Conservation (phyloP, 2,329 filamentous ascomycete species). For the Nothomitra cinnamomea region DNA sequence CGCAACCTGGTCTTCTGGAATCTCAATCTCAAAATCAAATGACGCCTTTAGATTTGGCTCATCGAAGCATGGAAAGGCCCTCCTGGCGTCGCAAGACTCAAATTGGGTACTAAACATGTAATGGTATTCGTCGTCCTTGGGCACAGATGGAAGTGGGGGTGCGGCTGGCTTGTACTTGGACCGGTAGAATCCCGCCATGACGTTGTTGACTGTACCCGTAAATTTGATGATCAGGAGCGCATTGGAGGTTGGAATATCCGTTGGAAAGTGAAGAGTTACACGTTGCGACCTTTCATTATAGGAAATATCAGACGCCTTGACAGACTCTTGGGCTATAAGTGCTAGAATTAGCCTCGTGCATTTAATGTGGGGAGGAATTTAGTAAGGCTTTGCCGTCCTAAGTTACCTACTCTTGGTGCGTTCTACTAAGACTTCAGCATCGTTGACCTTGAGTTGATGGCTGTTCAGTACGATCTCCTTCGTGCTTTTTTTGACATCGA, state of each 20-base stretch:
- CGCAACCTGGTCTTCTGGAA: conserved; percentile 74
- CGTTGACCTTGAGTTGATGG: conserved; percentile 62
- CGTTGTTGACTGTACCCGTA: conserved; percentile 68
- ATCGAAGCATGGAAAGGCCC: conserved; percentile 95
- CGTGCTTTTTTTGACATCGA: conserved; percentile 52
- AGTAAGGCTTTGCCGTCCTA: background rate
- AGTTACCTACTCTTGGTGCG: conserved; percentile 29
- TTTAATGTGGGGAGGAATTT: background rate
- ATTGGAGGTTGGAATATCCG: conserved; percentile 51
- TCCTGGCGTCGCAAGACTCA: conserved; percentile 84
- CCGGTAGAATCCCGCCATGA: conserved; percentile 87
- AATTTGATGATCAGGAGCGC: conserved; percentile 55
- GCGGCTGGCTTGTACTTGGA: conserved; percentile 79
- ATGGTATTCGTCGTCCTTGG: conserved; percentile 47
- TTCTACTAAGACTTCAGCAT: conserved; percentile 43
- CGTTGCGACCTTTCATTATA: conserved; percentile 78
- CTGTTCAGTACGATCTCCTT: conserved; percentile 72
- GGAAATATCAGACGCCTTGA: conserved; percentile 35
- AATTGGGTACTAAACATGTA: conserved; percentile 88
- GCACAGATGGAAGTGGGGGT: conserved; percentile 57
- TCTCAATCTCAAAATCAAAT: conserved; percentile 84
- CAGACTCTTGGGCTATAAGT: conserved; percentile 9
- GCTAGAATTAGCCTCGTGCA: conserved; percentile 7
- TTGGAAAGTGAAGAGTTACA: conserved; percentile 58
- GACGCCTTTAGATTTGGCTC: conserved; percentile 95